Base-by-base conservation (phyloP, 495 filamentous ascomycete species). In the Aspergillus kassunensis region DNA sequence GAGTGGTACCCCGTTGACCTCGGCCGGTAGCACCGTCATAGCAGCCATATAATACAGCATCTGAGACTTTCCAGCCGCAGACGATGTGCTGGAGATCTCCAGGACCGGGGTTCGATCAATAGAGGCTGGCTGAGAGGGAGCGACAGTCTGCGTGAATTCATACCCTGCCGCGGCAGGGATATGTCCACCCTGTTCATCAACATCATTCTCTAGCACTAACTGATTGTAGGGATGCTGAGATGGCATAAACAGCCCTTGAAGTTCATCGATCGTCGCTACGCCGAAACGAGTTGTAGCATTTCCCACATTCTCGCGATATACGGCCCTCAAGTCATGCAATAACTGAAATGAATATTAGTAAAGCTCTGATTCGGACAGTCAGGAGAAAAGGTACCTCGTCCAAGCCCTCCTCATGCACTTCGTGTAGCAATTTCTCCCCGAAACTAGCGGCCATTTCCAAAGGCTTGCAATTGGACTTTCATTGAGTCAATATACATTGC, bases 31-130 rank as follows among this genome's bases (percentile, higher is more conserved):
- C 11, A 88, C 68, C 0, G 80, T 77, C 2, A 76, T 67, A 9
- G 83, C 70, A 4, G 85, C 68, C 6, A 87, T 59, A 61, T 88
- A 84, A 54, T 95, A 82, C 4, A 95, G 69, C 0, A 89, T 67
- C 35, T 89, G 77, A 20, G 86, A 80, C 56, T 83, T 85, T 4
- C 83, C 83, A n/a, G 74, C 71, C 16, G 71, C 76, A 15, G 81
- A 77, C 0, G 70, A 65, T 24, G 71, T 67, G 41, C 80, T 80
- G 8, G 76, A 72, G 25, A 87, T 73, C 56, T 86, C 82, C 31
- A 86, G 68, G 54, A 74, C 82, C 45, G 67, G 77, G 53, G 36
- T 59, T 59, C 31, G 70, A 54, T 51, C 75, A 10, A 30, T 58
- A 15, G 39, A 55, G 15, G 12, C 46, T 18, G 35, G 53, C 19